A percentile compares a stretch with the other conserved stretches of the same genome.
Evolutionary conservation across 805 yeast genomes (phyloP).

Genomic region (Candida dajiaensis): DNA sequence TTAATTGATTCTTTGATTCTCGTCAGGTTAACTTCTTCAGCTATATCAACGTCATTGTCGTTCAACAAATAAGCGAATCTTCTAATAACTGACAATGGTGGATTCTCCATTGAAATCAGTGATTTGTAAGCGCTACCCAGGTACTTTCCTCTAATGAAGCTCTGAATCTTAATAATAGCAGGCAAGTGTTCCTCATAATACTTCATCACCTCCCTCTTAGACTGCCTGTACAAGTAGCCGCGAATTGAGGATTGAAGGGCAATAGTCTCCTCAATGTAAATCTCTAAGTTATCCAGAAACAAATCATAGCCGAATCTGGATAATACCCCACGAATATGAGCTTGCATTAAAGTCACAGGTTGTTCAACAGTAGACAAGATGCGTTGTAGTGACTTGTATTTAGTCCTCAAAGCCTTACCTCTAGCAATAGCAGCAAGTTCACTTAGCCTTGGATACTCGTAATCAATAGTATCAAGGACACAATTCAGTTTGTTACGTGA

Average conservation of each 20-base stretch:
- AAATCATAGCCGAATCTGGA: constrained; percentile 51
- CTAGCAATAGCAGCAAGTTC: constrained; percentile 34
- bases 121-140: constrained; percentile 71
- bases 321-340: constrained; percentile 57
- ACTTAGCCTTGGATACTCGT: constrained; percentile 20
- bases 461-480: constrained; percentile 21
- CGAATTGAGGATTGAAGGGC: constrained; percentile 50
- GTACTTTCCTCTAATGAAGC: constrained; percentile 58
- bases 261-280: constrained; percentile 32
- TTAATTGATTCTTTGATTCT: constrained; percentile 62
- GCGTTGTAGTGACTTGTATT: constrained; percentile 5
- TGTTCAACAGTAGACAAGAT: neutral
- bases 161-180: constrained; percentile 69
- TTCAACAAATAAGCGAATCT: constrained; percentile 72
- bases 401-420: constrained; percentile 31
- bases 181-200: constrained; percentile 52
- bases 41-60: constrained; percentile 67
- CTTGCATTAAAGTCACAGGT: constrained; percentile 42
- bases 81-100: constrained; percentile 70
- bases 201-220: constrained; percentile 27
- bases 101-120: constrained; percentile 62
- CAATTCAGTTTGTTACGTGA: constrained; percentile 23
- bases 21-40: constrained; percentile 66
- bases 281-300: constrained; percentile 46
- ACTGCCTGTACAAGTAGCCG: constrained; percentile 39